These are phyloP conservation scores for Pleurotus ostreatus DNA, from an alignment of 768 basidiomycete species.

Conservation along the genomic window DNA sequence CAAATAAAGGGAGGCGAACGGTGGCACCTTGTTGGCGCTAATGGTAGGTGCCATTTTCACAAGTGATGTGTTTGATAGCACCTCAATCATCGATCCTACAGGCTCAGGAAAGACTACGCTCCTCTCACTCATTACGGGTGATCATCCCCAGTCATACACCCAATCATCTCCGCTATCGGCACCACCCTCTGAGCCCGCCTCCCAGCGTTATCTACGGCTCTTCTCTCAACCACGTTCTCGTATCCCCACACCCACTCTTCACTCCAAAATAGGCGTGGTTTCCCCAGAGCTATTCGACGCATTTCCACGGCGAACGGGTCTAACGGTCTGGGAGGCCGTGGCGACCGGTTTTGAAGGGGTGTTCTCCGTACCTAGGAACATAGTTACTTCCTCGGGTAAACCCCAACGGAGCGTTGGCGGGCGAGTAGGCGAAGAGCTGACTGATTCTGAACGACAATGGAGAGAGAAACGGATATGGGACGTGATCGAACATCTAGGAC, in stretches of 20 bases:
- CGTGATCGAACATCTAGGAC: constrained; percentile 65
- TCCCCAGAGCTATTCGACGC: constrained; percentile 90
- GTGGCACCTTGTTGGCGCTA: constrained; percentile 88
- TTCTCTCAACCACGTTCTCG: constrained; percentile 59
- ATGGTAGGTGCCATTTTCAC: constrained; percentile 48
- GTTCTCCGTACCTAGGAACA: constrained; percentile 34
- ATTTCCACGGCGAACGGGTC: constrained; percentile 70
- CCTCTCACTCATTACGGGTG: constrained; percentile 84
- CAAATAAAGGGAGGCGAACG: constrained; percentile 74
- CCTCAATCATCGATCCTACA: constrained; percentile 19
- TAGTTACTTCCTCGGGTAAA: constrained; percentile 35
- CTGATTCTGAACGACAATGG: constrained; percentile 22
- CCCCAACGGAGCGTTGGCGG: constrained; percentile 43
- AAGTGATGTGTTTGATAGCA: background rate
- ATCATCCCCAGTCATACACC: constrained; percentile 93
- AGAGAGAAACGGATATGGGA: constrained; percentile 37
- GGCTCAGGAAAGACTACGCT: constrained; percentile 96
- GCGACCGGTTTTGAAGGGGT: constrained; percentile 89
- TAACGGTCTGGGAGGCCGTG: constrained; percentile 75
- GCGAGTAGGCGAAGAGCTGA: constrained; percentile 23
- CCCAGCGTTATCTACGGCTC: constrained; percentile 47
- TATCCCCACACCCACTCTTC: constrained; percentile 66
- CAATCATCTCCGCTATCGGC: constrained; percentile 38
- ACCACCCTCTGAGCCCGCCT: constrained; percentile 42
- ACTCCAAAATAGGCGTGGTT: constrained; percentile 69